Conservation (phyloP, 257 asterid genomes). For the Primulina tabacum region DNA sequence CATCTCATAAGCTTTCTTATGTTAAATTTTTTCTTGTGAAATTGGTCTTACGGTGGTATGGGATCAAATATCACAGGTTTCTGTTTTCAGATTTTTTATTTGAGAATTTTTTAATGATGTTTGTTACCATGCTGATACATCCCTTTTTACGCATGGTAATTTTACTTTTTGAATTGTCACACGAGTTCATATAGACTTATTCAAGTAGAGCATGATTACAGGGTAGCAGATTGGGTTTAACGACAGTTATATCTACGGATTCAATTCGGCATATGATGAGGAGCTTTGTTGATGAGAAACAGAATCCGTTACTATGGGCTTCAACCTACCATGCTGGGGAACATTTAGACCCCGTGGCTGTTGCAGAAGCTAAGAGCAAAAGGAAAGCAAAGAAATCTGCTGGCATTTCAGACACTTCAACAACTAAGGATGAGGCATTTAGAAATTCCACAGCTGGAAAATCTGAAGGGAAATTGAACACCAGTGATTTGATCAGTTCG, state of each 20-base stretch:
- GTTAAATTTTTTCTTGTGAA: slow-evolving; percentile 9
- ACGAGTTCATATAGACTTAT: background rate
- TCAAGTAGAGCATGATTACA: slow-evolving; percentile 32
- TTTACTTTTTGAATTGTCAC: background rate
- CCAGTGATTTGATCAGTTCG: slow-evolving; percentile 57
- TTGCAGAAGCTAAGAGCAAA: slow-evolving; percentile 84
- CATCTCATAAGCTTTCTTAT: background rate
- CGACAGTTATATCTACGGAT: slow-evolving; percentile 93
- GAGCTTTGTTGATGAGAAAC: slow-evolving; percentile 88
- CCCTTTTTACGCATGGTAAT: background rate
- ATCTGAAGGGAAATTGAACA: slow-evolving; percentile 46
- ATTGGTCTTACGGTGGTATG: background rate
- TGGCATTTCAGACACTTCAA: slow-evolving; percentile 46
- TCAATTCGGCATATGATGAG: slow-evolving; percentile 99
- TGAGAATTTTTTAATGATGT: background rate
- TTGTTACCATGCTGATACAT: background rate
- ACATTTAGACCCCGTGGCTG: slow-evolving; percentile 84
- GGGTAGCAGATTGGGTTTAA: slow-evolving; percentile 98
- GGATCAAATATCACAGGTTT: slow-evolving; percentile 4
- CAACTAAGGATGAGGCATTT: slow-evolving; percentile 38
- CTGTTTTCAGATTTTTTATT: slow-evolving; percentile 1
- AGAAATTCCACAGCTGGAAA: slow-evolving; percentile 37
- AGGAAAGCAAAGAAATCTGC: slow-evolving; percentile 78
- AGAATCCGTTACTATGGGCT: slow-evolving; percentile 96
- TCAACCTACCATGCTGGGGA: slow-evolving; percentile 99